Percentiles rank a stretch among this genome's conserved stretches.
Conservation (phyloP, 257 asterid genomes). For the Rhazya stricta region DNA sequence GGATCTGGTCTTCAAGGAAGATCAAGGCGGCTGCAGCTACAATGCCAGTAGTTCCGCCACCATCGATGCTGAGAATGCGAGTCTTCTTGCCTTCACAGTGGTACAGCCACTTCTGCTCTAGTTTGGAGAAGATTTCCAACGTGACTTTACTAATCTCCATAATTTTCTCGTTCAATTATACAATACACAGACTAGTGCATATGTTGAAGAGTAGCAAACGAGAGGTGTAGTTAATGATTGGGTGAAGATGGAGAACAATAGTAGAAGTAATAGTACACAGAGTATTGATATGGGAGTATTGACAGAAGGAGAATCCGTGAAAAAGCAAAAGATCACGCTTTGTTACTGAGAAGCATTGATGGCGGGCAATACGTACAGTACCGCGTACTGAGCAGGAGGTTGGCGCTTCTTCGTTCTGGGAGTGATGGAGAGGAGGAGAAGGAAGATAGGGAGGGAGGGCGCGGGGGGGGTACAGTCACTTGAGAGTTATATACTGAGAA, state of each 20-base stretch:
- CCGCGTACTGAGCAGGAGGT: not conserved
- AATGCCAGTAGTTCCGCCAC: slow-evolving; percentile 65
- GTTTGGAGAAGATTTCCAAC: slow-evolving; percentile 74
- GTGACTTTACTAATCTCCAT: slow-evolving; percentile 78
- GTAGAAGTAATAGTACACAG: slow-evolving; percentile 3
- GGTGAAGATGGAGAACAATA: not conserved
- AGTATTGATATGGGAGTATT: too few species aligned
- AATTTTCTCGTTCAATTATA: not conserved
- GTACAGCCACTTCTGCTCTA: slow-evolving; percentile 91
- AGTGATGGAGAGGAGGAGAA: not conserved
- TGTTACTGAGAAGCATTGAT: slow-evolving; percentile 52
- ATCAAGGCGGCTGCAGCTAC: slow-evolving; percentile 62
- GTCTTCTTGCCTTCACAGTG: slow-evolving; percentile 73
- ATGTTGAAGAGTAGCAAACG: not conserved
- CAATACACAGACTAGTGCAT: not conserved
- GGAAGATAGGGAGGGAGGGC: not conserved
- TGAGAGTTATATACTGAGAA: not conserved
- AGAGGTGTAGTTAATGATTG: not conserved
- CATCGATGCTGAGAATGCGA: slow-evolving; percentile 74
- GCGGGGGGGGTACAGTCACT: not conserved
- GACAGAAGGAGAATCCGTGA: slow-evolving; percentile 34
- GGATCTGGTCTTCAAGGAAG: slow-evolving; percentile 83
- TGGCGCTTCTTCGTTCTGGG: not conserved
- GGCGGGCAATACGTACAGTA: slow-evolving; percentile 17
- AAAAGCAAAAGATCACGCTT: slow-evolving; percentile 50